Conservation (phyloP, 2,329 filamentous ascomycete genomes). For the Pseudogymnoascus sp. region DNA sequence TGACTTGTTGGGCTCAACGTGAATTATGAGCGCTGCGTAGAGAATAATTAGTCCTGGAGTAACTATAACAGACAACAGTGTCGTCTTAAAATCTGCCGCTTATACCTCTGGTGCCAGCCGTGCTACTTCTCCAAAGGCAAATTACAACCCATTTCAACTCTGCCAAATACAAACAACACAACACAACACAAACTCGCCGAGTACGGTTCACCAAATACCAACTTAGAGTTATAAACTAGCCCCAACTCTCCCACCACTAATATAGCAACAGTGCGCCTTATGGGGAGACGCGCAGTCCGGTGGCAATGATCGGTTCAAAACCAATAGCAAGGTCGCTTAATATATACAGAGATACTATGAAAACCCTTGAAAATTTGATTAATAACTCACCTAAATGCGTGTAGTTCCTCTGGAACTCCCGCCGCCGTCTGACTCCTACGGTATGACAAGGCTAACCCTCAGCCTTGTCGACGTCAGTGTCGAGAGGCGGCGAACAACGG, state of each 20-base stretch:
- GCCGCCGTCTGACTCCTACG: neutral
- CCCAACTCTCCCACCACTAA: too few relatives aligned
- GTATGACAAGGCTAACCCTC: neutral
- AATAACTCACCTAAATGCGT: neutral
- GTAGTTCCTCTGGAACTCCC: neutral
- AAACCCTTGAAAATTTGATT: neutral
- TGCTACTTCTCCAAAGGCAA: neutral
- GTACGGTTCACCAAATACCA: neutral
- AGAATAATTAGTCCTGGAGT: neutral
- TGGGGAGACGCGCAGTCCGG: too few relatives aligned
- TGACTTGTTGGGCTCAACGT: neutral
- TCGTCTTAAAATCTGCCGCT: neutral
- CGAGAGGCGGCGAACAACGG: neutral
- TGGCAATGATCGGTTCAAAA: neutral
- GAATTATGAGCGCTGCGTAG: neutral
- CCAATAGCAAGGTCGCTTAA: neutral
- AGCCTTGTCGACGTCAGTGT: slow-evolving; percentile 6
- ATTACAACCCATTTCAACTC: neutral
- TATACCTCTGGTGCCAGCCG: neutral
- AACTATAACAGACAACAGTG: neutral
- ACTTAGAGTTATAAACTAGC: too few relatives aligned
- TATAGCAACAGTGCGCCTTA: too few relatives aligned
- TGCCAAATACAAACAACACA: neutral
- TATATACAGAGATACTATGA: neutral
- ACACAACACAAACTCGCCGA: neutral